A percentile compares a stretch with the other conserved stretches of the same genome.
Evolutionary conservation across 805 yeast genomes (phyloP).

Genomic region (Cyberlindnera lachancei): DNA sequence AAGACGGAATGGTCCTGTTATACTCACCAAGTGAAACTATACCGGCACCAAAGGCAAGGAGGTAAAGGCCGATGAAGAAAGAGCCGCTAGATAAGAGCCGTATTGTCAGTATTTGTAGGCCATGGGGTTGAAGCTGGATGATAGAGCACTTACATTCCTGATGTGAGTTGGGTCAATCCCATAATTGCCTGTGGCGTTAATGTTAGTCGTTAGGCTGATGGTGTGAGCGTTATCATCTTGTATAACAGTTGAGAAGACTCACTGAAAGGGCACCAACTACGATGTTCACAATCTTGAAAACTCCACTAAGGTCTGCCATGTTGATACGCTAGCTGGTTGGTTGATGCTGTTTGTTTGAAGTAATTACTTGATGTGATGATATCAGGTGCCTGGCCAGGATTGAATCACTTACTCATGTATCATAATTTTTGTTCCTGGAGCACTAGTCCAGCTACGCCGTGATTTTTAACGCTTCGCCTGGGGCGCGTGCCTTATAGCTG

Average conservation of each 20-base stretch:
- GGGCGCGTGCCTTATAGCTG: too few relatives aligned
- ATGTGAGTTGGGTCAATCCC: slow-evolving; percentile 20
- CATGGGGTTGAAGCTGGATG: background rate
- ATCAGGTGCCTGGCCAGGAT: too few relatives aligned
- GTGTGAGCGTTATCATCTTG: background rate
- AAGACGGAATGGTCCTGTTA: too few relatives aligned
- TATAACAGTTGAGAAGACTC: slow-evolving; percentile 6
- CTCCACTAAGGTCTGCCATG: slow-evolving; percentile 20
- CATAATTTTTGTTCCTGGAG: too few relatives aligned
- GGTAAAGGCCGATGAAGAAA: slow-evolving; percentile 53
- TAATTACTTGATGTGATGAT: too few relatives aligned
- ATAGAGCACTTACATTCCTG: slow-evolving; percentile 40
- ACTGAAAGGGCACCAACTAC: slow-evolving; percentile 37
- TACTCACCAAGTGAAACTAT: slow-evolving; percentile 43
- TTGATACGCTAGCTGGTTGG: too few relatives aligned
- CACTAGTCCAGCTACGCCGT: too few relatives aligned
- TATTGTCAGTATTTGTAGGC: too few relatives aligned
- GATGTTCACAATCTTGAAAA: slow-evolving; percentile 39
- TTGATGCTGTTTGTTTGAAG: too few relatives aligned
- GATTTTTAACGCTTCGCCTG: too few relatives aligned
- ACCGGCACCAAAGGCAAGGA: slow-evolving; percentile 45
- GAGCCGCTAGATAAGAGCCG: slow-evolving; percentile 19
- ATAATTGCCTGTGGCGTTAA: slow-evolving; percentile 11
- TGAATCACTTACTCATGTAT: too few relatives aligned
- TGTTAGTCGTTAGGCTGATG: background rate